Conservation (phyloP, 2,329 filamentous ascomycete genomes). For the Fusarium armeniacum region DNA sequence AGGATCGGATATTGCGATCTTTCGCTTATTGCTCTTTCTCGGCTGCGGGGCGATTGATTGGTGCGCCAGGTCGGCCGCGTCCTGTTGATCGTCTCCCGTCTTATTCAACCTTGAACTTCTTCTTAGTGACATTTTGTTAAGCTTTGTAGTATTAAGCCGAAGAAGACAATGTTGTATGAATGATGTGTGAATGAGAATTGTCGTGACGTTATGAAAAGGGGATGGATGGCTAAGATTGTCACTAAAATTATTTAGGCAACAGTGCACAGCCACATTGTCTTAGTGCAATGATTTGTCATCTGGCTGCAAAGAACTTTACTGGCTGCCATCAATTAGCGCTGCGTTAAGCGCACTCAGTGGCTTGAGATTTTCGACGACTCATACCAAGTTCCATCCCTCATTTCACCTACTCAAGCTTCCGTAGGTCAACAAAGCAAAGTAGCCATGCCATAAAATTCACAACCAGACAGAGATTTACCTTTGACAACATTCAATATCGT, state of each 20-base stretch:
- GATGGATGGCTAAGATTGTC: neutral
- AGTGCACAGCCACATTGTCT: neutral
- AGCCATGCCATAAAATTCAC: too few species aligned
- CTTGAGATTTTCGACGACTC: too few species aligned
- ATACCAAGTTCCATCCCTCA: too few species aligned
- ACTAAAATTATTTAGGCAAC: neutral
- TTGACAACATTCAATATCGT: too few species aligned
- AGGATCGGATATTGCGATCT: neutral
- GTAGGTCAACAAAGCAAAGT: too few species aligned
- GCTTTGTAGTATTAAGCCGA: too few species aligned
- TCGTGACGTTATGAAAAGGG: neutral
- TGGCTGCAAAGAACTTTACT: neutral
- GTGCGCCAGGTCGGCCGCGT: neutral
- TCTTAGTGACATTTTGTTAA: constrained; percentile 19
- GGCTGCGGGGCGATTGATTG: neutral
- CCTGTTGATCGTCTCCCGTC: neutral
- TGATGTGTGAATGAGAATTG: neutral
- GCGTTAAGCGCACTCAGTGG: neutral
- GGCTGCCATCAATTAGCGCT: too few species aligned
- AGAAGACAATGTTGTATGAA: neutral
- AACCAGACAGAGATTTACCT: too few species aligned
- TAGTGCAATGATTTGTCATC: neutral
- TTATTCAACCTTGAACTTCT: constrained; percentile 26
- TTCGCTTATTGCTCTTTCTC: neutral
- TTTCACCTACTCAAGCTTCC: too few species aligned